Conservation (phyloP, 495 filamentous ascomycete species). For the Parmelia sp. region DNA sequence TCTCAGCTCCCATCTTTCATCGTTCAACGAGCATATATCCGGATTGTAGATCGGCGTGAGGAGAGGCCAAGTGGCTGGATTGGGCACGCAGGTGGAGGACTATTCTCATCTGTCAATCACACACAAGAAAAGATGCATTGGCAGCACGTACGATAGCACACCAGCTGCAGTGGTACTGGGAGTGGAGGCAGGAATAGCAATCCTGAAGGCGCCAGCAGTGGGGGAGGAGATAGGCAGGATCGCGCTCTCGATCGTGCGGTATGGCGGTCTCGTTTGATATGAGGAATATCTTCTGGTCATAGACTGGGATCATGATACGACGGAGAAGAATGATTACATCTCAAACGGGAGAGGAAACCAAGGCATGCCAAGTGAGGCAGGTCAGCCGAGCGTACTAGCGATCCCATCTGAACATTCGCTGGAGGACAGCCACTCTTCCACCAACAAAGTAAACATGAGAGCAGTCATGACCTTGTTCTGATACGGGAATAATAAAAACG, state of each 20-base stretch:
- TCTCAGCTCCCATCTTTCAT: conserved; percentile 50
- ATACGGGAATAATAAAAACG: no score
- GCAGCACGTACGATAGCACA: conserved; percentile 45
- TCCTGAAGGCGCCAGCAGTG: conserved; percentile 44
- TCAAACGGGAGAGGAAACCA: no score
- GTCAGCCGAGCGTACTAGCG: no score
- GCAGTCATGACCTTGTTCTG: no score
- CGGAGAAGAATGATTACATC: neutral
- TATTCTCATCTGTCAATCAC: conserved; percentile 24
- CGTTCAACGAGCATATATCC: conserved; percentile 43
- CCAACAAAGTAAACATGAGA: no score
- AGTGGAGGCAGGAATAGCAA: conserved; percentile 38
- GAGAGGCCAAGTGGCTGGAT: conserved; percentile 36
- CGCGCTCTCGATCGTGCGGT: conserved; percentile 10
- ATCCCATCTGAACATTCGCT: no score
- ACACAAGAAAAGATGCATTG: conserved; percentile 3
- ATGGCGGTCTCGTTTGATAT: neutral
- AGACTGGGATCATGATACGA: neutral
- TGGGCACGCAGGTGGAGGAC: conserved; percentile 49
- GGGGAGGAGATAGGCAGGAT: conserved; percentile 35
- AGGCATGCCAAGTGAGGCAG: no score
- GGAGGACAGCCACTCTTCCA: no score
- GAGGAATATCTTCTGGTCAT: neutral
- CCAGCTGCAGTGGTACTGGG: conserved; percentile 45
- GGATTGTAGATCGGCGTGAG: conserved; percentile 40